Base-by-base conservation (phyloP, 2,329 filamentous ascomycete species). In the Pseudogymnoascus sp. region DNA sequence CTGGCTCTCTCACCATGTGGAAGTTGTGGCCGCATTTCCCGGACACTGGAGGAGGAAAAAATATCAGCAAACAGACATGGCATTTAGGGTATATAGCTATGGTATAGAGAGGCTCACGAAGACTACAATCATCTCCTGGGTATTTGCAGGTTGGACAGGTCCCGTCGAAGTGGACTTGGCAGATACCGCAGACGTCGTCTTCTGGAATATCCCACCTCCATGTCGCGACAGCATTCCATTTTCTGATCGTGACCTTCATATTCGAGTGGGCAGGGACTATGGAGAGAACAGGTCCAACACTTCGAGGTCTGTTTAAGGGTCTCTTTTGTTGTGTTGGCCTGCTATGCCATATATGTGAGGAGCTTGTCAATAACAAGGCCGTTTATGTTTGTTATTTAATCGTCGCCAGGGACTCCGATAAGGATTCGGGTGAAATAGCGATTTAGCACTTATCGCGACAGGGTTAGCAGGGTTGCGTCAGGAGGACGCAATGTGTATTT, bases 191-290 rank as follows among this genome's bases (percentile, higher is more conserved):
- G 65, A 97, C 92, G 73, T 99, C 93, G 77, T 97, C 93, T 70
- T 96, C 92, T 24, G 93, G 92, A 71, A 97, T 90, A 73, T 97
- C 90, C 94, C 94, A 99, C 66, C 90, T 87, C 94, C 94, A 99
- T 61, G 92, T 93, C 15, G 94, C 94, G 65, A 99, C 91, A 3
- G 92, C 89, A 70, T 94, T 88, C 91, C 93, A 97, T 72, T 90
- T 84, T 71, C 88, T 90, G 76, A 97, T 94, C 57, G 86, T 94
- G 78, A 97, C 91, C 77, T 96, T 97, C 94, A 99, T 99, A 60
- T 60, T 73, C 66, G 60, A 57, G 26, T n/a, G 33, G 6, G 47
- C 2, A 0, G 29, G 2, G n/a, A 1, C 4, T 33, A 4, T 1
- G 9, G 0, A 17, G 9, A 17, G 5, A n/a, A 2, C 3, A 21